phyloP scores from a whole-genome alignment of 2,329 filamentous ascomycete species.

The Didymella exigua region DNA sequence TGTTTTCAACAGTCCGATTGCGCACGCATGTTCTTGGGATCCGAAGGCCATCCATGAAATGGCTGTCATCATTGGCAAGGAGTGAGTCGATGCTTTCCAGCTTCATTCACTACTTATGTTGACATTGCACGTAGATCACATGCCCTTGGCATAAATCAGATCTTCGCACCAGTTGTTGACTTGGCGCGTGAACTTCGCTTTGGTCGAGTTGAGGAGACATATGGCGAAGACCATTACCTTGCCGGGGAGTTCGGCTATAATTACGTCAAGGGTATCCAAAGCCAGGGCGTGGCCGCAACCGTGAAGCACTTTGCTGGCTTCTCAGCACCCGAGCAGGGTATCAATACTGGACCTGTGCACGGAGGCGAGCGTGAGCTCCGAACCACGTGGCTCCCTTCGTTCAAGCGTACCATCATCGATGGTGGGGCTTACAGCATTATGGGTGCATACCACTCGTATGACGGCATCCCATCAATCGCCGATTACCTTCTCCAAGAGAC shows the following conservation, averaged over 20 bases:
- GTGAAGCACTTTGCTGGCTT: conserved; percentile 79
- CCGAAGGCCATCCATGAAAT: conserved; percentile 68
- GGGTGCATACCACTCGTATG: conserved; percentile 76
- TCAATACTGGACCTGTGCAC: conserved; percentile 69
- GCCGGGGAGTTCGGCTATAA: conserved; percentile 71
- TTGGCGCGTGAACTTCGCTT: conserved; percentile 73
- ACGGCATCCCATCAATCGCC: conserved; percentile 71
- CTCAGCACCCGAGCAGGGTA: conserved; percentile 70
- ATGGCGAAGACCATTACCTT: conserved; percentile 71
- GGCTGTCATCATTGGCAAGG: conserved; percentile 68
- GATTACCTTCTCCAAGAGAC: conserved; percentile 68
- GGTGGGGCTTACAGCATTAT: conserved; percentile 71
- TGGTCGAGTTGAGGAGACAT: conserved; percentile 76
- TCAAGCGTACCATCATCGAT: conserved; percentile 74
- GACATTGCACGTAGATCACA: conserved; percentile 47
- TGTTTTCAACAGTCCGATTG: conserved; percentile 80
- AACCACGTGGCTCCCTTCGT: conserved; percentile 62
- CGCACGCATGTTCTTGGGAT: conserved; percentile 73
- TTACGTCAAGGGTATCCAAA: conserved; percentile 67
- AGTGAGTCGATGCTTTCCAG: conserved; percentile 40
- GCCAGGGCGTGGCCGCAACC: conserved; percentile 69
- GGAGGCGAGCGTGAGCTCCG: conserved; percentile 62
- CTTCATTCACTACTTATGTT: not conserved
- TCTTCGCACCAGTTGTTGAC: conserved; percentile 74
- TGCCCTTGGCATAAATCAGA: conserved; percentile 72